Evolutionary conservation across 306 rosid genomes (phyloP).

Genomic region (Sesbania bispinosa): DNA sequence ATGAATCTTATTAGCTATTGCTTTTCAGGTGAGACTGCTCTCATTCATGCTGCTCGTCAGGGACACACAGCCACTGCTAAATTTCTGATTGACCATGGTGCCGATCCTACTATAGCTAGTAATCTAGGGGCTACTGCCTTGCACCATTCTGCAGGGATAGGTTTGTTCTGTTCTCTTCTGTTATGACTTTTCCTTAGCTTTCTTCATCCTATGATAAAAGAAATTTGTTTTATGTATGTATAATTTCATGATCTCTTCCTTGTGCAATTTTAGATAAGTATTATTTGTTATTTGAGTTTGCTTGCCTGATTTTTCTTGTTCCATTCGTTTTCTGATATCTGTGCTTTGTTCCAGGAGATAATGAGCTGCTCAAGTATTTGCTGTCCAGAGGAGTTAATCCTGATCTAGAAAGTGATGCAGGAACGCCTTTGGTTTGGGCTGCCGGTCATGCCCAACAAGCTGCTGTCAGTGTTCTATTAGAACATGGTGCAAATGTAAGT

Average conservation of each 20-base stretch:
- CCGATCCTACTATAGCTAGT: conserved; percentile 63
- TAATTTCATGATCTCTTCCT: background rate
- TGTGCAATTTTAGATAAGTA: background rate
- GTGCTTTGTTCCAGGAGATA: conserved; percentile 58
- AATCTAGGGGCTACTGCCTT: conserved; percentile 81
- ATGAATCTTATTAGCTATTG: background rate
- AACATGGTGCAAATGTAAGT: conserved; percentile 75
- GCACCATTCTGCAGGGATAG: conserved; percentile 91
- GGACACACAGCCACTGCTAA: conserved; percentile 76
- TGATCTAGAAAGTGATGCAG: conserved; percentile 81
- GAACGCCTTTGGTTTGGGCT: conserved; percentile 93
- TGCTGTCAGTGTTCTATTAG: conserved; percentile 65
- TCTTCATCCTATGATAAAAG: background rate
- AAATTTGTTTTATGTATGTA: background rate
- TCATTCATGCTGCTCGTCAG: conserved; percentile 88
- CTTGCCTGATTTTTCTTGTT: background rate
- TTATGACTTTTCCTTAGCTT: no score
- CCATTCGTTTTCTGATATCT: background rate
- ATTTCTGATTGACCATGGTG: conserved; percentile 64
- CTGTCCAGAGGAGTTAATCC: conserved; percentile 71
- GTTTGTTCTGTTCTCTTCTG: conserved; percentile 30
- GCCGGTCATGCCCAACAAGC: conserved; percentile 89
- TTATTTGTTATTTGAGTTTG: no score
- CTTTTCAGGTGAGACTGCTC: conserved; percentile 69
- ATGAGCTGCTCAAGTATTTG: conserved; percentile 62